Conservation (phyloP, 179 eudicot species). For the Spergularia azorica region DNA sequence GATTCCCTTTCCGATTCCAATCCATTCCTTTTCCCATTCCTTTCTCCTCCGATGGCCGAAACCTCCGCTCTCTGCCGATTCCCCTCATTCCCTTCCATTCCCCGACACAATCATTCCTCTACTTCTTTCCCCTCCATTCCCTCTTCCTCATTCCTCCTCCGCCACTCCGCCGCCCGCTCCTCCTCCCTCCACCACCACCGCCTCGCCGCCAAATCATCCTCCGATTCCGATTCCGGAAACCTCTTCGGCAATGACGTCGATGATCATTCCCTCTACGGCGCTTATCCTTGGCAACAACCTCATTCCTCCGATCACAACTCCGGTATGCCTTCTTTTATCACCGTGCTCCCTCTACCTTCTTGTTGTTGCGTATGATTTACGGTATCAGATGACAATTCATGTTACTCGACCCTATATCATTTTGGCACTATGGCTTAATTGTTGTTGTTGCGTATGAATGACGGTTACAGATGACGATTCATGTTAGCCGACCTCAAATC, state of each 20-base stretch:
- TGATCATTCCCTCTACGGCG: slow-evolving; percentile 26
- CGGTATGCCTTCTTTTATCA: neutral
- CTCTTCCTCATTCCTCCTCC: slow-evolving; percentile 13
- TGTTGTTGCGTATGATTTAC: too few species aligned
- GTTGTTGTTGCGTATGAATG: too few species aligned
- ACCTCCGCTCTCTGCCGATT: slow-evolving; percentile 20
- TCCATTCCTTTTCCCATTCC: neutral
- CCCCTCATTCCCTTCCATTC: neutral
- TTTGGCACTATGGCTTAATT: neutral
- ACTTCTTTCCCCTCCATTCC: slow-evolving; percentile 17
- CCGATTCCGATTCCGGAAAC: neutral
- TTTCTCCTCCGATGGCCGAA: slow-evolving; percentile 43
- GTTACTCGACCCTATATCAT: neutral
- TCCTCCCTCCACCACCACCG: slow-evolving; percentile 5
- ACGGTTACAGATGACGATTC: neutral
- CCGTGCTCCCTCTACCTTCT: too few species aligned
- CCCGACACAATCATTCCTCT: slow-evolving; percentile 13
- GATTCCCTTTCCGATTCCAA: neutral
- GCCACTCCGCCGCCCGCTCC: slow-evolving; percentile 10
- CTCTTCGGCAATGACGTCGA: slow-evolving; percentile 41
- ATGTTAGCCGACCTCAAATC: too few species aligned
- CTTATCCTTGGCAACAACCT: slow-evolving; percentile 16
- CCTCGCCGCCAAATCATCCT: slow-evolving; percentile 39
- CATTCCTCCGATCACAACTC: neutral
- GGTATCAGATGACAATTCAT: too few species aligned